A percentile compares a stretch with the other conserved stretches of the same genome.
phyloP scores from a whole-genome alignment of 164 flowering plant genomes.

The Dillenia suffruticosa region DNA sequence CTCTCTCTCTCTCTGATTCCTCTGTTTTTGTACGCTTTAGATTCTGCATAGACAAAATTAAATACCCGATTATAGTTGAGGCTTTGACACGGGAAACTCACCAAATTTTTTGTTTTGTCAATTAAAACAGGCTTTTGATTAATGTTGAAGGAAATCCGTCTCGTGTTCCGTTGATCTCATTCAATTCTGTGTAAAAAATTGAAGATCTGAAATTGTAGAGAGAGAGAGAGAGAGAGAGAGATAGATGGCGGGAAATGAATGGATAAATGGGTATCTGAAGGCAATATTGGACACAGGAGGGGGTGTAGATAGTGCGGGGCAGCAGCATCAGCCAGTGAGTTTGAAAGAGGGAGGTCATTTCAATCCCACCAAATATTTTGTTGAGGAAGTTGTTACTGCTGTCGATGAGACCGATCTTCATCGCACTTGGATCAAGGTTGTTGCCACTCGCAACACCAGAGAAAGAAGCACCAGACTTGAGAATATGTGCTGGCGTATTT shows the following conservation, averaged over 20 bases:
- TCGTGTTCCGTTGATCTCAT: no score
- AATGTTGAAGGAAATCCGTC: no score
- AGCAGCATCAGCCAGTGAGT: conserved; percentile 25
- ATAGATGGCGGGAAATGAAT: conserved; percentile 83
- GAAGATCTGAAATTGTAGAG: no score
- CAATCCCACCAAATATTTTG: conserved; percentile 85
- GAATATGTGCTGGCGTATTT: conserved; percentile 98
- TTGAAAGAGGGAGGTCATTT: conserved; percentile 53
- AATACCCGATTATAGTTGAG: no score
- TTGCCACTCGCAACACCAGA: conserved; percentile 84
- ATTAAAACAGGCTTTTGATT: no score
- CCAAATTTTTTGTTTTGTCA: no score
- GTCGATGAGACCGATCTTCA: conserved; percentile 91
- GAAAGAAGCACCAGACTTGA: conserved; percentile 86
- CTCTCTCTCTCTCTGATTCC: no score
- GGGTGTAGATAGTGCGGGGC: conserved; percentile 43
- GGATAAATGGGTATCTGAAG: conserved; percentile 93
- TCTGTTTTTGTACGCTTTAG: no score
- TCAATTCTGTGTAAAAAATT: no score
- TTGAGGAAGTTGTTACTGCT: conserved; percentile 84
- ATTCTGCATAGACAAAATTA: no score
- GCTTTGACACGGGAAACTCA: no score
- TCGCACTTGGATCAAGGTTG: conserved; percentile 96
- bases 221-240: no score
- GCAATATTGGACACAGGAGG: conserved; percentile 67